Conservation (phyloP, 2,329 filamentous ascomycete genomes). For the Colletotrichum aenigma region DNA sequence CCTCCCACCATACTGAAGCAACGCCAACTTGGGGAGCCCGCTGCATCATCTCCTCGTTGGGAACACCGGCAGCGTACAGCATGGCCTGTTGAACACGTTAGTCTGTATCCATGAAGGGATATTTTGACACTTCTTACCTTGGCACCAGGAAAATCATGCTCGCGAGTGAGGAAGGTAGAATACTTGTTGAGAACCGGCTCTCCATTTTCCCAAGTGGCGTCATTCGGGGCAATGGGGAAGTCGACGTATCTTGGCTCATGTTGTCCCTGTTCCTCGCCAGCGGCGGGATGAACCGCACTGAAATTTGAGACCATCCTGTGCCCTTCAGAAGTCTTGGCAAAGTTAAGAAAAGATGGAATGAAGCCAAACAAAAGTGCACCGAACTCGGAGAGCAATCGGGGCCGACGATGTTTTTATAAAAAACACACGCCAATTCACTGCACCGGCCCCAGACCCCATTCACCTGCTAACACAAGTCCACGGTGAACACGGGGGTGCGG, state of each 20-base stretch:
- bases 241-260: neutral
- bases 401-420: neutral
- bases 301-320: neutral
- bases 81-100: conserved; percentile 67
- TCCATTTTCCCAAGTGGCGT: conserved; percentile 2
- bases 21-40: conserved; percentile 89
- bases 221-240: neutral
- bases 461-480: neutral
- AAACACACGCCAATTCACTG: neutral
- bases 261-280: neutral
- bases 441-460: neutral
- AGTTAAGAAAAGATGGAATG: rapidly evolving
- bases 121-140: neutral
- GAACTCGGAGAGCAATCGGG: neutral
- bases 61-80: conserved; percentile 92
- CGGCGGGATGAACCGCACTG: neutral
- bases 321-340: neutral
- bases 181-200: neutral
- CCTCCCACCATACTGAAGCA: conserved; percentile 96
- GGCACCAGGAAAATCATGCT: conserved; percentile 1
- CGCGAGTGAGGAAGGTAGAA: neutral
- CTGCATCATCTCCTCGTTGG: conserved; percentile 84
- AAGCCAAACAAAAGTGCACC: neutral
- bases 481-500: neutral
- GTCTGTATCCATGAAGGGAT: neutral